A percentile compares a stretch with the other conserved stretches of the same genome.
phyloP scores from a whole-genome alignment of 1,139 yeast genomes.

The Geotrichum cucujoidarum region DNA sequence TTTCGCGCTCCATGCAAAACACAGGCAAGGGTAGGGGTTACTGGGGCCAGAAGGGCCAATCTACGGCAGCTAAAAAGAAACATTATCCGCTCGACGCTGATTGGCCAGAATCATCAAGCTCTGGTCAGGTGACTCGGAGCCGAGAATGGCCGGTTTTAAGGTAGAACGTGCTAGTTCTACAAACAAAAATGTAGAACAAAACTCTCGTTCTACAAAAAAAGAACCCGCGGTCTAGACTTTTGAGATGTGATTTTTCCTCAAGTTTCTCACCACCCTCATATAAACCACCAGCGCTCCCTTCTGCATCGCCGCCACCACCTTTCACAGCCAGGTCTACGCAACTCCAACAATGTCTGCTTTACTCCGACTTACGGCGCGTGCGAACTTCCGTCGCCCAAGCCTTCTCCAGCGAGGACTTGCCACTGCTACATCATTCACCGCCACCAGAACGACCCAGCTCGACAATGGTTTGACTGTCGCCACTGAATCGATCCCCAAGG shows the following conservation, averaged over 20 bases:
- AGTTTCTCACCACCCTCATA: neutral
- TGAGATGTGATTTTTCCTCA: neutral
- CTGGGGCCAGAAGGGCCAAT: neutral
- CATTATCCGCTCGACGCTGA: neutral
- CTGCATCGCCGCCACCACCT: neutral
- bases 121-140: neutral
- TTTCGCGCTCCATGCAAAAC: neutral
- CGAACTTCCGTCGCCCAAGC: neutral
- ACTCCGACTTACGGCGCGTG: slow-evolving; percentile 24
- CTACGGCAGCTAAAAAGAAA: neutral
- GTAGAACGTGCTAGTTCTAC: too few species aligned
- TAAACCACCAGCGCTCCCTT: neutral
- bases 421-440: slow-evolving; percentile 37
- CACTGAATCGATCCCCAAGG: slow-evolving; percentile 79
- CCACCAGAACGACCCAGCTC: slow-evolving; percentile 57
- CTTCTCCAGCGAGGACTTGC: slow-evolving; percentile 26
- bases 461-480: slow-evolving; percentile 92
- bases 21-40: neutral
- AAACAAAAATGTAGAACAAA: too few species aligned
- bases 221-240: neutral
- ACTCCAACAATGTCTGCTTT: slow-evolving; percentile 22
- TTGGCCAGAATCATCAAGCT: neutral
- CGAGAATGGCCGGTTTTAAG: too few species aligned
- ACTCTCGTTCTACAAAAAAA: too few species aligned
- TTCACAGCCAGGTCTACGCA: too few species aligned